Percentiles rank a stretch among this genome's conserved stretches.
These are phyloP conservation scores for Russula emetica DNA, from an alignment of 768 basidiomycete species.

Conservation along the genomic window DNA sequence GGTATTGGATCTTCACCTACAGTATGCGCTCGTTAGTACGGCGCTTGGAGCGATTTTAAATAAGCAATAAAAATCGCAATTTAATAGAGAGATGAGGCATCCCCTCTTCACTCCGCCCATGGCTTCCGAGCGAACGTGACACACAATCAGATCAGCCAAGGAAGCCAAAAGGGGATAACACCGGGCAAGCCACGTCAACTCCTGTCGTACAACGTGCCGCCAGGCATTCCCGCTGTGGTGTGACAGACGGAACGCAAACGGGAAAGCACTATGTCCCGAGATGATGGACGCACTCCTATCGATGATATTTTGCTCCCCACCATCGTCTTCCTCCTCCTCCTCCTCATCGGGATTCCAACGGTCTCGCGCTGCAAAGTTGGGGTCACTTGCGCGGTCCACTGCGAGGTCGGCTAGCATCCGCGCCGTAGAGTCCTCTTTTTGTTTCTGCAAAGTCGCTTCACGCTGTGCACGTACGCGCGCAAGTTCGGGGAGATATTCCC, in stretches of 20 bases:
- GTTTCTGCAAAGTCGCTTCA: constrained; percentile 58
- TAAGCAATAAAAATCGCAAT: constrained; percentile 13
- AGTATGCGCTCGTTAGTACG: constrained; percentile 9
- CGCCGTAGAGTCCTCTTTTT: constrained; percentile 72
- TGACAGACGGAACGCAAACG: constrained; percentile 8
- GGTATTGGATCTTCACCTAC: constrained; percentile 67
- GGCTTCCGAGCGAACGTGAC: not conserved
- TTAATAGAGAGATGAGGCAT: not conserved
- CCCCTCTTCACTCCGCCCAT: not conserved
- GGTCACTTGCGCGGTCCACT: constrained; percentile 66
- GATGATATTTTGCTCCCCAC: constrained; percentile 51
- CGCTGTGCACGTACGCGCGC: constrained; percentile 60
- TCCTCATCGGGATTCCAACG: constrained; percentile 61
- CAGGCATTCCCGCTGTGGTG: not conserved
- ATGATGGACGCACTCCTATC: constrained; percentile 57
- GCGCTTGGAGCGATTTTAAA: constrained; percentile 21
- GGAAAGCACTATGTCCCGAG: constrained; percentile 1
- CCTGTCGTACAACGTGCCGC: constrained; percentile 11
- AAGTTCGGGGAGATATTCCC: constrained; percentile 91
- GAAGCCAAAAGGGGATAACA: constrained; percentile 10
- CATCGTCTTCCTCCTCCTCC: constrained; percentile 47
- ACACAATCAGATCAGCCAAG: constrained; percentile 13
- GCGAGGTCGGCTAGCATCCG: constrained; percentile 75
- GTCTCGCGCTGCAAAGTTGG: constrained; percentile 51
- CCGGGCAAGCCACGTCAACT: constrained; percentile 8